Conservation (phyloP, 306 rosid species). For the Acacia confusa region DNA sequence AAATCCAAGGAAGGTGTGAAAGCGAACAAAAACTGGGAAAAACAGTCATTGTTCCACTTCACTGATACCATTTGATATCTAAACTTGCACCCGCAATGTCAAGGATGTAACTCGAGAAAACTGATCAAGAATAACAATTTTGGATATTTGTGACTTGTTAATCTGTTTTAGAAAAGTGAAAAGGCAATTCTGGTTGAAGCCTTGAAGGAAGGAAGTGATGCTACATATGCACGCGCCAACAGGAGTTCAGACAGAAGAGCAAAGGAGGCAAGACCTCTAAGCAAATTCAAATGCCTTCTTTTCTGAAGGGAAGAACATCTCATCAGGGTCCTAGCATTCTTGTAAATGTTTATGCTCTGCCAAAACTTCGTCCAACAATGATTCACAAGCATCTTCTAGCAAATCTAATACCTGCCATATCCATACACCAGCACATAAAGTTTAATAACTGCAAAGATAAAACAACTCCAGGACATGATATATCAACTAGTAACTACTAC, state of each 20-base stretch:
- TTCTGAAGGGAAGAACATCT: background rate
- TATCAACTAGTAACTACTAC: background rate
- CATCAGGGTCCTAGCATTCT: slow-evolving; percentile 3
- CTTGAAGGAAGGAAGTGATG: background rate
- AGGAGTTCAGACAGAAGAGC: background rate
- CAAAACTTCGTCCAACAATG: slow-evolving; percentile 71
- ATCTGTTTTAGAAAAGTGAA: background rate
- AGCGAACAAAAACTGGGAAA: background rate
- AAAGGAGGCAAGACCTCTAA: background rate
- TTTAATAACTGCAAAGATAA: background rate
- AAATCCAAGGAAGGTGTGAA: background rate
- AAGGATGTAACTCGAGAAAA: background rate
- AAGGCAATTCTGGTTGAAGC: background rate
- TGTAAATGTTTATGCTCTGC: slow-evolving; percentile 60
- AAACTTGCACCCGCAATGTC: background rate
- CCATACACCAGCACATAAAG: slow-evolving; percentile 15
- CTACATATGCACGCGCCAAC: background rate
- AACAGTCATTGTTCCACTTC: background rate
- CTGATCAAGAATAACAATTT: background rate
- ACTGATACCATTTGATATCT: background rate
- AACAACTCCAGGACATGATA: background rate
- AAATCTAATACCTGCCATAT: slow-evolving; percentile 79
- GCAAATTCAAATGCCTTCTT: background rate
- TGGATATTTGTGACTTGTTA: background rate
- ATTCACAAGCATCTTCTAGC: slow-evolving; percentile 92